A percentile compares a stretch with the other conserved stretches of the same genome.
These are phyloP conservation scores for Lolium rigidum DNA, from an alignment of 176 grass and related monocot genomes.

Conservation along the genomic window DNA sequence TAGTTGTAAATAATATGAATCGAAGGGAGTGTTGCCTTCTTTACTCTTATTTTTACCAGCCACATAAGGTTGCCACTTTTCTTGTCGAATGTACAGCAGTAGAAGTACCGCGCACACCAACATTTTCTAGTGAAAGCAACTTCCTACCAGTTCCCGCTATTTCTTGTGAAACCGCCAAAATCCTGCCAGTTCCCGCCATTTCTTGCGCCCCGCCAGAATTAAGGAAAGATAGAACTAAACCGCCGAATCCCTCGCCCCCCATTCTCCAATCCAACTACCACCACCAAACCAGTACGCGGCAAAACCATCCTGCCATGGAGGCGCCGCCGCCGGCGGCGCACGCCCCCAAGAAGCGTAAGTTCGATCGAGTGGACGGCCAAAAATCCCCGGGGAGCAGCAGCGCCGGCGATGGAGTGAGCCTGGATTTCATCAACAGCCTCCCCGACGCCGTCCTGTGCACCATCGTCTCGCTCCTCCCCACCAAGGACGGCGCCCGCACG, in stretches of 20 bases:
- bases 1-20: too few relatives aligned
- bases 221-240: background rate
- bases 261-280: background rate
- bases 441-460: constrained; percentile 18
- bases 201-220: background rate
- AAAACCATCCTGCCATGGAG: background rate
- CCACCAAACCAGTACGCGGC: background rate
- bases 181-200: background rate
- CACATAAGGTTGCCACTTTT: background rate
- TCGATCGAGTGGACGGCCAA: background rate
- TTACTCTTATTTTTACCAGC: too few relatives aligned
- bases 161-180: background rate
- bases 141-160: background rate
- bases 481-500: constrained; percentile 17
- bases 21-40: too few relatives aligned
- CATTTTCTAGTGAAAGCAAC: too few relatives aligned
- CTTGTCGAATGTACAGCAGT: too few relatives aligned
- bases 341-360: constrained; percentile 4
- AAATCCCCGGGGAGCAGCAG: background rate
- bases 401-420: background rate
- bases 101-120: too few relatives aligned
- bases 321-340: background rate
- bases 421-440: constrained; percentile 4
- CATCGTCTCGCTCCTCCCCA: constrained; percentile 18
- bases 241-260: background rate